Evolutionary conservation across 2,329 filamentous ascomycete genomes (phyloP).

Genomic region (Penicillium sp.): DNA sequence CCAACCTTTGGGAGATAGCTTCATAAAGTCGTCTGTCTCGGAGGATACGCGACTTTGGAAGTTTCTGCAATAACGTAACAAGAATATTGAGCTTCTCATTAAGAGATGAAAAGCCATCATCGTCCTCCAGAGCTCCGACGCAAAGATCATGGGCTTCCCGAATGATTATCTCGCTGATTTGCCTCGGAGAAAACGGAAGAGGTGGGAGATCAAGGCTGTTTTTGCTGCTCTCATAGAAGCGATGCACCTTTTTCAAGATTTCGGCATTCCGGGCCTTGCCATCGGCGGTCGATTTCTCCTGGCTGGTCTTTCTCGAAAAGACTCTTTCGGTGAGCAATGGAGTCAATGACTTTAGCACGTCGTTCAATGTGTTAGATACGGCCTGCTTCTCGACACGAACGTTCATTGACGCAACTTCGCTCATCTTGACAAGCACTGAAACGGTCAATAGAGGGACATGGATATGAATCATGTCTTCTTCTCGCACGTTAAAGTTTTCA

Average conservation of each 20-base stretch:
- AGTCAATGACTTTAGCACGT: slow-evolving; percentile 30
- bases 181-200: slow-evolving; percentile 58
- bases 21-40: slow-evolving; percentile 35
- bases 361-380: slow-evolving; percentile 27
- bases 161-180: slow-evolving; percentile 62
- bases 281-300: slow-evolving; percentile 22
- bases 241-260: slow-evolving; percentile 59
- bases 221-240: slow-evolving; percentile 69
- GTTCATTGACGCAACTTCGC: slow-evolving; percentile 28
- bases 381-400: slow-evolving; percentile 17
- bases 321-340: slow-evolving; percentile 47
- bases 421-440: slow-evolving; percentile 56
- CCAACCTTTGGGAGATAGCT: slow-evolving; percentile 31
- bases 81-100: slow-evolving; percentile 61
- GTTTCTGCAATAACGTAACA: slow-evolving; percentile 47
- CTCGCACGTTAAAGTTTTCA: slow-evolving; percentile 83
- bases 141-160: slow-evolving; percentile 53
- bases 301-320: slow-evolving; percentile 50
- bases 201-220: slow-evolving; percentile 63
- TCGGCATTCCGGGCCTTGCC: slow-evolving; percentile 32
- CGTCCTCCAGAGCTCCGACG: slow-evolving; percentile 31
- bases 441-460: slow-evolving; percentile 77
- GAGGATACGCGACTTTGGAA: slow-evolving; percentile 37
- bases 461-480: slow-evolving; percentile 90
- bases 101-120: slow-evolving; percentile 43